A percentile compares a stretch with the other conserved stretches of the same genome.
These are phyloP conservation scores for Ilex paraguariensis DNA, from an alignment of 305 asterid species.

Conservation along the genomic window DNA sequence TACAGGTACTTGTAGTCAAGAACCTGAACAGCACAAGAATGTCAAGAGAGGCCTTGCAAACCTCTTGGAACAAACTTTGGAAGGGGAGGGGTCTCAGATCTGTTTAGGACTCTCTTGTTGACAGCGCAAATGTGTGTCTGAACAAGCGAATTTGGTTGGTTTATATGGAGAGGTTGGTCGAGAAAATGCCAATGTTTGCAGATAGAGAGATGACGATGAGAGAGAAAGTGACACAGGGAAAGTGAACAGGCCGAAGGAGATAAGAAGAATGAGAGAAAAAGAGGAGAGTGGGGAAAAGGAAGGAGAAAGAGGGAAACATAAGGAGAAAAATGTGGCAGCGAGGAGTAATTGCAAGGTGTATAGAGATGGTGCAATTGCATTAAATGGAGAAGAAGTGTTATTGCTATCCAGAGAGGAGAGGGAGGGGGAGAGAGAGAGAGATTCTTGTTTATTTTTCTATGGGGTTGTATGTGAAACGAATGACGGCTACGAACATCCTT, in stretches of 20 bases:
- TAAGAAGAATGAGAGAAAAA: background rate
- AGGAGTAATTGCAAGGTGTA: conserved; percentile 1
- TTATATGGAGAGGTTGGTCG: background rate
- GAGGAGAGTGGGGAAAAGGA: background rate
- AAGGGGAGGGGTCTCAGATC: too few species aligned
- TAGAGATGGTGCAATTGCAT: conserved; percentile 3
- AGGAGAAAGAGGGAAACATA: background rate
- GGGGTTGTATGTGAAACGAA: background rate
- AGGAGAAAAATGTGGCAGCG: background rate
- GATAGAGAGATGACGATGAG: background rate
- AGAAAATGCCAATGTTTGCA: background rate
- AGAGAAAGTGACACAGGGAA: background rate
- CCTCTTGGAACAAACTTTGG: too few species aligned
- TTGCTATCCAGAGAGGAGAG: conserved; percentile 1
- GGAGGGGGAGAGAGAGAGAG: background rate
- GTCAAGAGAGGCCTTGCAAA: background rate
- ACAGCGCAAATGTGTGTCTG: background rate
- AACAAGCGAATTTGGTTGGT: background rate
- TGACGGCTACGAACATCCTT: background rate
- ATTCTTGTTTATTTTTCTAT: background rate
- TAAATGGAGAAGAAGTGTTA: conserved; percentile 3
- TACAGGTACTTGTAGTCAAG: background rate
- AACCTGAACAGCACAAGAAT: background rate
- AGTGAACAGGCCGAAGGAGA: background rate
- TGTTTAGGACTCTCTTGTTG: too few species aligned